These are phyloP conservation scores for Arthrinium puccinioides DNA, from an alignment of 2,329 filamentous ascomycete genomes.

Conservation along the genomic window DNA sequence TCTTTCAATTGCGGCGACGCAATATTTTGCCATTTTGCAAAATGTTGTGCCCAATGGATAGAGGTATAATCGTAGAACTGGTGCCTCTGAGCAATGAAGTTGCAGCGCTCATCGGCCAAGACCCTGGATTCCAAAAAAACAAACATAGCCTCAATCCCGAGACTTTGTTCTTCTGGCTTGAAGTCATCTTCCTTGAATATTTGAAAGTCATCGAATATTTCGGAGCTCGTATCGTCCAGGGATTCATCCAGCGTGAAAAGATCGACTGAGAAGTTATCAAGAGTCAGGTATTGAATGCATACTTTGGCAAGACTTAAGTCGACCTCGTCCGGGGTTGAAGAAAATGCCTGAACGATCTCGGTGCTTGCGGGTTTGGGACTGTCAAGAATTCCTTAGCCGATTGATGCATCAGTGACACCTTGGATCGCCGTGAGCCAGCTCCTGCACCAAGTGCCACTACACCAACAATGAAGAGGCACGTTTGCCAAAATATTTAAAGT, in stretches of 20 bases:
- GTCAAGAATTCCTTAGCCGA: constrained; percentile 28
- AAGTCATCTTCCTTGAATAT: constrained; percentile 1
- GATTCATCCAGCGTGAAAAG: constrained; percentile 11
- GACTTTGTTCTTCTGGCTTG: constrained; percentile 3
- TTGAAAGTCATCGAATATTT: background rate
- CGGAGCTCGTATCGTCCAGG: background rate
- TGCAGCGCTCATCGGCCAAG: constrained; percentile 15
- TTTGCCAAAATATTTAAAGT: too few relatives aligned
- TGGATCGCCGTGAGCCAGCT: constrained; percentile 21
- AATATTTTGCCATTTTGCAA: constrained; percentile 12
- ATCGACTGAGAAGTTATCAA: constrained; percentile 25
- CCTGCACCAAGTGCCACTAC: constrained; percentile 23
- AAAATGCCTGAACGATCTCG: background rate
- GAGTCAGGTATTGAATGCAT: constrained; percentile 20
- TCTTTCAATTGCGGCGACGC: constrained; percentile 11
- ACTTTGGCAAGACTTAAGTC: constrained; percentile 10
- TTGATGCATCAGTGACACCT: constrained; percentile 27
- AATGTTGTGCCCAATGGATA: constrained; percentile 28
- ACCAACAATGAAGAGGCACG: too few relatives aligned
- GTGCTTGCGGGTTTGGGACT: background rate
- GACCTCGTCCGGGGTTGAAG: constrained; percentile 7
- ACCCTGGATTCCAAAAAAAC: constrained; percentile 18
- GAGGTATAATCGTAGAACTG: constrained; percentile 28
- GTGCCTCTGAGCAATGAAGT: constrained; percentile 15
- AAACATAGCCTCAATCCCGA: constrained; percentile 12